These are phyloP conservation scores for Pogostemon cablin DNA, from an alignment of 257 asterid species.

Conservation along the genomic window DNA sequence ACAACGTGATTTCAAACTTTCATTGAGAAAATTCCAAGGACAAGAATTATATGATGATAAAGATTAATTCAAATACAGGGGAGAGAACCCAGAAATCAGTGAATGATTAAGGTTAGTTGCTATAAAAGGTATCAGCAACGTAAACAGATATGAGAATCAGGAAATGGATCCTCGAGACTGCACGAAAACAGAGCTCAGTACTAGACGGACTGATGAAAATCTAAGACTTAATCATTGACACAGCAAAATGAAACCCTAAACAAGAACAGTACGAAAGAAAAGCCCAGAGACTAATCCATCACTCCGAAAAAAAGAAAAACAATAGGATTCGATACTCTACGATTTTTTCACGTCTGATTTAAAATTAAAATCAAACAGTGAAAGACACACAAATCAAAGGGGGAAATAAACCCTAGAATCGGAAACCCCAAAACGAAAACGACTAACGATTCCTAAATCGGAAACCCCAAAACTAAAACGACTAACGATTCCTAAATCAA, in stretches of 20 bases:
- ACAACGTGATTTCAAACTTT: background rate
- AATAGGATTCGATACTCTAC: background rate
- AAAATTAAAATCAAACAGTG: background rate
- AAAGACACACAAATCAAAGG: no score
- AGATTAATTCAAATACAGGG: background rate
- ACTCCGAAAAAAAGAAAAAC: background rate
- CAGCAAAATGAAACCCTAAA: background rate
- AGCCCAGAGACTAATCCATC: background rate
- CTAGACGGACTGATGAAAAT: background rate
- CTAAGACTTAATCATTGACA: background rate
- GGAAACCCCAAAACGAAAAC: background rate
- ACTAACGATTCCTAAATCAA: background rate
- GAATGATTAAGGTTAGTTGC: background rate
- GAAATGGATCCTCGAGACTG: background rate
- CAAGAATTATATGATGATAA: background rate
- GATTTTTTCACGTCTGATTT: background rate
- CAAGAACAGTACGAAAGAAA: background rate
- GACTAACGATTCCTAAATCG: background rate
- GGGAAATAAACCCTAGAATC: slow-evolving; percentile 33
- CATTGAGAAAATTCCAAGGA: background rate
- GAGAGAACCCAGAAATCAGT: background rate
- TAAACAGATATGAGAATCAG: background rate
- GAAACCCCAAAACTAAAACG: background rate
- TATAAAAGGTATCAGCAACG: background rate
- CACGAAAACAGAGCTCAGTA: background rate